Conservation (phyloP, 202 grass and related monocot species). For the Tripidium arundinaceum region DNA sequence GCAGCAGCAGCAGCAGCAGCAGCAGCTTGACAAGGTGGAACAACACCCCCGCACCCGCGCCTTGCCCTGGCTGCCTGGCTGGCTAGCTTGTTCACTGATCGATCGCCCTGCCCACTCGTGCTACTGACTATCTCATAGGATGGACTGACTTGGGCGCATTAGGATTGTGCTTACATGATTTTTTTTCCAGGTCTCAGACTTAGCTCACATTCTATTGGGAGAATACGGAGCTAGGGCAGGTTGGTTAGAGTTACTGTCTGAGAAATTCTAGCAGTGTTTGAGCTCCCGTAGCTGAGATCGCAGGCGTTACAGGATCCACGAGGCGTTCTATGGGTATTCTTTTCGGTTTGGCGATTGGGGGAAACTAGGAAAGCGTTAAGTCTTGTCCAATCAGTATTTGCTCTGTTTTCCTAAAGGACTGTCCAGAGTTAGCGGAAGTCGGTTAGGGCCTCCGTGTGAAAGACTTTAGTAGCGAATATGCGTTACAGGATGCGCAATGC, state of each 20-base stretch:
- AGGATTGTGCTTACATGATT: neutral
- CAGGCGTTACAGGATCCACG: neutral
- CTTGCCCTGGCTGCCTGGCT: neutral
- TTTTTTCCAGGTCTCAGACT: neutral
- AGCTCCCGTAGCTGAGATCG: neutral
- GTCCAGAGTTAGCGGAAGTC: neutral
- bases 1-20: constrained; percentile 7
- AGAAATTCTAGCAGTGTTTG: neutral
- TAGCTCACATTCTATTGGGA: neutral
- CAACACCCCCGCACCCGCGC: neutral
- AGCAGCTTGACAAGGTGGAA: constrained; percentile 47
- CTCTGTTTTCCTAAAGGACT: neutral
- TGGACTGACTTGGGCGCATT: neutral
- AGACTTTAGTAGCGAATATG: neutral
- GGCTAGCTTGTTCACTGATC: constrained; percentile 1
- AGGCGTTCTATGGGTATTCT: neutral
- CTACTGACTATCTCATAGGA: neutral
- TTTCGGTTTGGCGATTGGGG: neutral
- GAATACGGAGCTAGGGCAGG: neutral
- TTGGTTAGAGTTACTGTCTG: neutral
- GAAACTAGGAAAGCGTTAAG: neutral
- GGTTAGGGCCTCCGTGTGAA: neutral
- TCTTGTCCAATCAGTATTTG: neutral
- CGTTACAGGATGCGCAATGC: neutral
- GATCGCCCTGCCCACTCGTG: neutral